Percentiles rank a stretch among this genome's conserved stretches.
These are phyloP conservation scores for Botrytis pseudocinerea DNA, from an alignment of 2,329 filamentous ascomycete genomes.

Conservation along the genomic window DNA sequence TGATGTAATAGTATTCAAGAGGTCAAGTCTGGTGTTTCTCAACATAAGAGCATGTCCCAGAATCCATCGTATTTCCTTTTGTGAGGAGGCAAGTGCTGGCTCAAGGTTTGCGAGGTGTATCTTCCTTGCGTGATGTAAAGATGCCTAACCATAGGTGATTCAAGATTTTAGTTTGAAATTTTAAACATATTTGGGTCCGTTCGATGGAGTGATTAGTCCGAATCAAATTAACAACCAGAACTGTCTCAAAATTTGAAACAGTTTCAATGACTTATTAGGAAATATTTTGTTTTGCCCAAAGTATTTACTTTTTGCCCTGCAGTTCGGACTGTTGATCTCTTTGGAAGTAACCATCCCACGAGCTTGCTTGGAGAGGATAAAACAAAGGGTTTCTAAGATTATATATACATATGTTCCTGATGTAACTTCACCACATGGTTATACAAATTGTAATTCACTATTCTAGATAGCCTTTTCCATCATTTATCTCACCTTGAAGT, in stretches of 20 bases:
- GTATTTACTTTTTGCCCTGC: background rate
- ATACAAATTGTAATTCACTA: background rate
- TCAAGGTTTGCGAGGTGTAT: background rate
- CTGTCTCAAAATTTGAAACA: background rate
- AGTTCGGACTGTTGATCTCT: background rate
- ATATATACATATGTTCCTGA: background rate
- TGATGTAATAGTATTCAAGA: background rate
- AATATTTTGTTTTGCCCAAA: background rate
- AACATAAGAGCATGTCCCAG: background rate
- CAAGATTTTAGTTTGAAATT: background rate
- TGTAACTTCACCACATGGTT: background rate
- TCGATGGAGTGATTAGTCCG: background rate
- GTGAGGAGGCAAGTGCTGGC: background rate
- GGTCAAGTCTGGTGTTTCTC: background rate
- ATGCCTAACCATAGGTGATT: background rate
- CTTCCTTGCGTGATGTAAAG: background rate
- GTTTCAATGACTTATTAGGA: background rate
- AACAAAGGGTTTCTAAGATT: background rate
- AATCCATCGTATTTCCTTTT: background rate
- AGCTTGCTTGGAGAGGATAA: background rate
- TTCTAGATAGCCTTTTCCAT: conserved; percentile 22
- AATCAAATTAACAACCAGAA: background rate
- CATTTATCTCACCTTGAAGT: conserved; percentile 36
- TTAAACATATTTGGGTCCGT: background rate
- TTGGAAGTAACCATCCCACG: background rate